Evolutionary conservation across 139 green algal genomes (phyloP).

Genomic region (Tetraselmis chui): DNA sequence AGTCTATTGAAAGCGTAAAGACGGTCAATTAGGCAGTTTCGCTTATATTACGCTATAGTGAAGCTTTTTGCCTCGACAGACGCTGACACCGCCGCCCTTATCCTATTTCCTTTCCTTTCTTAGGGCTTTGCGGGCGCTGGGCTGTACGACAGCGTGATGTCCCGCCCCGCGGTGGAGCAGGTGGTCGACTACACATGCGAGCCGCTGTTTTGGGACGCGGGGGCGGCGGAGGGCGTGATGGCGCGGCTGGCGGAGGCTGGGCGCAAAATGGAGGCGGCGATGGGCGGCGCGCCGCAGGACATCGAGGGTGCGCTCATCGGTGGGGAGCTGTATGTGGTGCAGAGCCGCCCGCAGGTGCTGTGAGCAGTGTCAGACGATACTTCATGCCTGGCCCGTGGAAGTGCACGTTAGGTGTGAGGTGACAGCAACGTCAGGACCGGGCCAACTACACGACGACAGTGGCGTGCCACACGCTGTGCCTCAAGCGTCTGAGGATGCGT

Average conservation of each 20-base stretch:
- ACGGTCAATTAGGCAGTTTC: no score
- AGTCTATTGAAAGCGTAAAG: no score
- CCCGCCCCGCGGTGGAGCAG: conserved; percentile 33
- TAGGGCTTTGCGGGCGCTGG: conserved; percentile 67
- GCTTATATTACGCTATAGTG: no score
- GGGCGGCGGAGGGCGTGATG: conserved; percentile 38
- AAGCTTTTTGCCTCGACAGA: no score
- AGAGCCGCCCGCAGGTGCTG: conserved; percentile 68
- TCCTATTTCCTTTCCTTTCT: background rate
- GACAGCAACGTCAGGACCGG: no score
- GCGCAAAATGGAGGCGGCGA: conserved; percentile 37
- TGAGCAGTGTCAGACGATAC: no score
- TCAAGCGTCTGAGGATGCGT: no score
- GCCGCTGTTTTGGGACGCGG: conserved; percentile 57
- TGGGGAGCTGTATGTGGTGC: conserved; percentile 61
- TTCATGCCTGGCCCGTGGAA: no score
- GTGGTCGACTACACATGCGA: conserved; percentile 52
- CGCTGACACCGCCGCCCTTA: no score
- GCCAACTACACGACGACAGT: no score
- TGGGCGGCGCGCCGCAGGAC: conserved; percentile 51
- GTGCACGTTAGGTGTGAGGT: no score
- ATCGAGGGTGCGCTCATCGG: conserved; percentile 65
- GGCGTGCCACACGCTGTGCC: no score
- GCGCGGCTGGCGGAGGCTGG: conserved; percentile 42
- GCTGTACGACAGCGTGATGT: conserved; percentile 71